Conservation (phyloP, 2,329 filamentous ascomycete genomes). For the Bipolaris oryzae region DNA sequence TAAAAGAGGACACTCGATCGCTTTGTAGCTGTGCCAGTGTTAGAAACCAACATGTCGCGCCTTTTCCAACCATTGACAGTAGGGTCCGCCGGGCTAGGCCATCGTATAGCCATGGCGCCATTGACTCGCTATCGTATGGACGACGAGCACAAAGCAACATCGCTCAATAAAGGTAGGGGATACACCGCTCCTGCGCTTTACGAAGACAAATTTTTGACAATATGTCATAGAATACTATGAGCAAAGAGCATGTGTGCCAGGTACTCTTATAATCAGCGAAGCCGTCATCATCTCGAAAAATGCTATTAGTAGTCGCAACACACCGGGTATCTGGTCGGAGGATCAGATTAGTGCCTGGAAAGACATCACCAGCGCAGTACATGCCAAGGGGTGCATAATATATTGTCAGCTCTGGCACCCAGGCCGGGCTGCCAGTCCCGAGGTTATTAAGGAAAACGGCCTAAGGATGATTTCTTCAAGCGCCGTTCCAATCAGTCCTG, state of each 20-base stretch:
- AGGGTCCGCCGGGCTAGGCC: conserved; percentile 34
- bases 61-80: conserved; percentile 44
- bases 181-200: neutral
- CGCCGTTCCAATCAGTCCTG: conserved; percentile 39
- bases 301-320: conserved; percentile 55
- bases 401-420: conserved; percentile 66
- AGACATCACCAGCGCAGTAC: conserved; percentile 63
- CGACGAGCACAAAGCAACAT: conserved; percentile 52
- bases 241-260: conserved; percentile 57
- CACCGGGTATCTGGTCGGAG: conserved; percentile 61
- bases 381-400: conserved; percentile 63
- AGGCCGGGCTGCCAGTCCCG: conserved; percentile 58
- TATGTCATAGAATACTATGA: conserved; percentile 54
- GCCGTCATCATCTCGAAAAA: conserved; percentile 57
- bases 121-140: conserved; percentile 49
- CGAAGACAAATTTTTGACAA: neutral
- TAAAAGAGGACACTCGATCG: neutral
- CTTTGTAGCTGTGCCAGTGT: neutral
- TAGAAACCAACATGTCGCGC: conserved; percentile 20
- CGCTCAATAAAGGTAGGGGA: conserved; percentile 15
- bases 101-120: conserved; percentile 45
- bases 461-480: conserved; percentile 36
- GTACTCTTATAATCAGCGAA: conserved; percentile 64
- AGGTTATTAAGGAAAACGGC: conserved; percentile 38
- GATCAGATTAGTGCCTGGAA: conserved; percentile 60